phyloP scores from a whole-genome alignment of 140 eudicot genomes.

The Cichorium intybus region DNA sequence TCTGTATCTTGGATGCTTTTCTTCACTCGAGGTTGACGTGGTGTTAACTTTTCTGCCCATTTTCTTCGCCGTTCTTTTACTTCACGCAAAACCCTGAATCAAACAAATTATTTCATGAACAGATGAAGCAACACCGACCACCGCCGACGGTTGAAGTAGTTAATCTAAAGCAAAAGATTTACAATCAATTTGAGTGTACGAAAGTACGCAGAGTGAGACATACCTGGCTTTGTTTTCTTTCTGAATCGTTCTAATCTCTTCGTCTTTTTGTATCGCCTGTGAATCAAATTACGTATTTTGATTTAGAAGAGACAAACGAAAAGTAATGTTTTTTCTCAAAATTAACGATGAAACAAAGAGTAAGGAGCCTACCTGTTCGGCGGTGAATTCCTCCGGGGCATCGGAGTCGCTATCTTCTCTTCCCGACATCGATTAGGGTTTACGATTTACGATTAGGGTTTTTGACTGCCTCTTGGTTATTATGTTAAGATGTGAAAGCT shows the following conservation, averaged over 20 bases:
- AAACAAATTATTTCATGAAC: not conserved
- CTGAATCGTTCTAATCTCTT: slow-evolving; percentile 60
- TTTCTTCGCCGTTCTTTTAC: slow-evolving; percentile 84
- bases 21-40: slow-evolving; percentile 36
- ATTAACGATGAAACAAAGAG: not conserved
- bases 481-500: not conserved
- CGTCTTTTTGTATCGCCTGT: slow-evolving; percentile 71
- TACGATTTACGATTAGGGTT: slow-evolving; percentile 52
- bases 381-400: slow-evolving; percentile 88
- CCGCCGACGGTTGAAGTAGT: too few relatives aligned
- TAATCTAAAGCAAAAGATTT: not conserved
- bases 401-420: slow-evolving; percentile 69
- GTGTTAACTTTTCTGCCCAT: slow-evolving; percentile 77
- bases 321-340: not conserved
- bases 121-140: too few relatives aligned
- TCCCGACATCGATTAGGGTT: slow-evolving; percentile 36
- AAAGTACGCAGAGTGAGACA: not conserved
- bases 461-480: slow-evolving; percentile 4
- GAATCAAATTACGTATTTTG: not conserved
- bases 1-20: slow-evolving; percentile 37
- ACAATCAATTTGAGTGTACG: not conserved
- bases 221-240: slow-evolving; percentile 74
- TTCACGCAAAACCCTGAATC: slow-evolving; percentile 68
- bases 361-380: slow-evolving; percentile 44
- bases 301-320: not conserved